Evolutionary conservation across 1,139 yeast species (phyloP).

Genomic region (Kurtzmaniella quercitrusa): DNA sequence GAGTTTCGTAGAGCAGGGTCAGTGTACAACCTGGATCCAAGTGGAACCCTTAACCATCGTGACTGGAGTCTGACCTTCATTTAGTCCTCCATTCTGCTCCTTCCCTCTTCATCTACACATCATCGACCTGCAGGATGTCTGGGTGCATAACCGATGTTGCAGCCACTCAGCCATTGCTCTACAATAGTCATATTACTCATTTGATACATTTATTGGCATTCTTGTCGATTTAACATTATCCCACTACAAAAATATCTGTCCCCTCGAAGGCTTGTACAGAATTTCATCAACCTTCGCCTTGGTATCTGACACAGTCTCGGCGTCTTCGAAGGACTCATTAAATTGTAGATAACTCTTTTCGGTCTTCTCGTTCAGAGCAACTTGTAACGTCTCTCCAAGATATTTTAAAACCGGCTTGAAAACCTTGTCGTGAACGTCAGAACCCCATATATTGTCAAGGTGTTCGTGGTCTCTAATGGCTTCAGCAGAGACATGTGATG

Average conservation of each 20-base stretch:
- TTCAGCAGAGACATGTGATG: slow-evolving; percentile 27
- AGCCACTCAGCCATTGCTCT: too few species aligned
- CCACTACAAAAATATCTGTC: neutral
- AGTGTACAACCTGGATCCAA: too few species aligned
- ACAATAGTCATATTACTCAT: too few species aligned
- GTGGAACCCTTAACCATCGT: too few species aligned
- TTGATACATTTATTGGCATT: too few species aligned
- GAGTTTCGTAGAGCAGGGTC: too few species aligned
- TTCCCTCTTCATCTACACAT: neutral
- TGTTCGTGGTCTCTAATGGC: slow-evolving; percentile 73
- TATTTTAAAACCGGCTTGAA: slow-evolving; percentile 46
- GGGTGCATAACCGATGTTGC: neutral
- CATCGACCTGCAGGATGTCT: neutral
- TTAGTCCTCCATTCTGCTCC: neutral
- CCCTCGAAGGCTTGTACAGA: slow-evolving; percentile 1
- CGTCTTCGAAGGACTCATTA: neutral
- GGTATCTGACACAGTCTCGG: neutral
- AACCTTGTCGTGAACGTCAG: slow-evolving; percentile 47
- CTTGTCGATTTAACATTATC: too few species aligned
- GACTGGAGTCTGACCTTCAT: too few species aligned
- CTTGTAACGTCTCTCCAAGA: slow-evolving; percentile 19
- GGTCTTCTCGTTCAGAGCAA: slow-evolving; percentile 6
- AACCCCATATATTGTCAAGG: slow-evolving; percentile 87
- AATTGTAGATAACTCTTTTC: slow-evolving; percentile 4
- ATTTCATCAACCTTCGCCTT: neutral